Evolutionary conservation across 495 filamentous ascomycete genomes (phyloP).

Genomic region (Xylaria bambusicola): DNA sequence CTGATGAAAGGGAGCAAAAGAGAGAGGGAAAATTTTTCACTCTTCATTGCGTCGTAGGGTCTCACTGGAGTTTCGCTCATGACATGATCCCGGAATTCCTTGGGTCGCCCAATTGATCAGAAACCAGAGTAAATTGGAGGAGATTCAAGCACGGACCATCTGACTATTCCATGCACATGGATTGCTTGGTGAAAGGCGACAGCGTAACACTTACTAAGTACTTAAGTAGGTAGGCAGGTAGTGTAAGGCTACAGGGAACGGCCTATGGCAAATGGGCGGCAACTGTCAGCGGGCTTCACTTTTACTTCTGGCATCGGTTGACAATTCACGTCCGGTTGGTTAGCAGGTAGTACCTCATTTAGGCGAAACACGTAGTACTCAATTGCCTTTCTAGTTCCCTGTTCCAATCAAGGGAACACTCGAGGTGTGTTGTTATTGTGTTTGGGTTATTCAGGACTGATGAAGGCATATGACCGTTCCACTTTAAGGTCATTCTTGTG

Average conservation of each 20-base stretch:
- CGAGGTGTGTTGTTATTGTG: too few relatives aligned
- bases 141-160: conserved; percentile 10
- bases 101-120: conserved; percentile 8
- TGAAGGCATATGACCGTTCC: not conserved
- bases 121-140: not conserved
- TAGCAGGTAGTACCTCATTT: conserved; percentile 13
- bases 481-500: not conserved
- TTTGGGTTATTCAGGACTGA: not conserved
- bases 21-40: conserved; percentile 9
- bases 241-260: conserved; percentile 18
- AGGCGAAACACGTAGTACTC: conserved; percentile 12
- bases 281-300: too few relatives aligned
- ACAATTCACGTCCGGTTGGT: too few relatives aligned
- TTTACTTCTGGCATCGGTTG: too few relatives aligned
- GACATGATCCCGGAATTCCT: conserved; percentile 2
- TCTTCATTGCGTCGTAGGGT: too few relatives aligned
- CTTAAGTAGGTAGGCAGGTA: too few relatives aligned
- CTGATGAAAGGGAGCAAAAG: too few relatives aligned
- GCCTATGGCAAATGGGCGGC: too few relatives aligned
- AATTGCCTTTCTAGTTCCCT: conserved; percentile 5
- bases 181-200: too few relatives aligned
- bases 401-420: conserved; percentile 2
- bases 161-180: too few relatives aligned
- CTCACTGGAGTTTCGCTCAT: conserved; percentile 14
- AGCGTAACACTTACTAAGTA: too few relatives aligned